phyloP scores from a whole-genome alignment of 1,284 basidiomycete species.

The Anthracocystis setariae region DNA sequence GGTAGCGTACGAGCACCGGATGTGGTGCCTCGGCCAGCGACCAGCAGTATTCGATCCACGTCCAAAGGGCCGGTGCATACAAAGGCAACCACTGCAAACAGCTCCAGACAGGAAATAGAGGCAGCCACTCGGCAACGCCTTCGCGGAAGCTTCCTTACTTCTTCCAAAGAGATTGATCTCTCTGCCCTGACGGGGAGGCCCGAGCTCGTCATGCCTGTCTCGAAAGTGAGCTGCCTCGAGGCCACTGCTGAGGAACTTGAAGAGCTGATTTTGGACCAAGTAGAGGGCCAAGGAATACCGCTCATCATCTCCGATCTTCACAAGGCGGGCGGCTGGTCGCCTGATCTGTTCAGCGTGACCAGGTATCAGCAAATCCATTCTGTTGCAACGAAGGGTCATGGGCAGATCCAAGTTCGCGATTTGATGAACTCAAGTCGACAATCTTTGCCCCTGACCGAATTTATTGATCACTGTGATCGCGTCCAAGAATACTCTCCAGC shows the following conservation, averaged over 20 bases:
- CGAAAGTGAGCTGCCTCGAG: constrained; percentile 17
- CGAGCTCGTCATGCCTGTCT: not conserved
- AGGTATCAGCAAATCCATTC: constrained; percentile 8
- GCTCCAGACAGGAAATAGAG: not conserved
- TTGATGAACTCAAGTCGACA: constrained; percentile 8
- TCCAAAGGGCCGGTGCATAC: too few relatives aligned
- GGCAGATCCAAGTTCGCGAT: constrained; percentile 6
- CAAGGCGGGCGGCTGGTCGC: constrained; percentile 13
- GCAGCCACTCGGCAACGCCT: constrained; percentile 1
- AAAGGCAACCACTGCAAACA: too few relatives aligned
- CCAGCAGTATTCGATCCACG: too few relatives aligned
- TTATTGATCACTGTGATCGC: constrained; percentile 15
- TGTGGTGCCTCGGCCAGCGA: too few relatives aligned
- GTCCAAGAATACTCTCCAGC: constrained; percentile 2
- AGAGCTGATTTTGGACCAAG: constrained; percentile 11
- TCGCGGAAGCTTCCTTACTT: constrained; percentile 11
- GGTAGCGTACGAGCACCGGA: too few relatives aligned
- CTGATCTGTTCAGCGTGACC: constrained; percentile 17
- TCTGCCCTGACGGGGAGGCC: not conserved
- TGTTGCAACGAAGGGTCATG: not conserved
- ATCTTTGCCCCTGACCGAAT: constrained; percentile 3
- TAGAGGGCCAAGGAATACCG: constrained; percentile 24
- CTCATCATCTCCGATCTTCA: constrained; percentile 43
- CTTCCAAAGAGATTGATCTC: constrained; percentile 10
- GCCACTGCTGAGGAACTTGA: constrained; percentile 14